Evolutionary conservation across 2,329 filamentous ascomycete species (phyloP).

Genomic region (Verticillium klebahnii): DNA sequence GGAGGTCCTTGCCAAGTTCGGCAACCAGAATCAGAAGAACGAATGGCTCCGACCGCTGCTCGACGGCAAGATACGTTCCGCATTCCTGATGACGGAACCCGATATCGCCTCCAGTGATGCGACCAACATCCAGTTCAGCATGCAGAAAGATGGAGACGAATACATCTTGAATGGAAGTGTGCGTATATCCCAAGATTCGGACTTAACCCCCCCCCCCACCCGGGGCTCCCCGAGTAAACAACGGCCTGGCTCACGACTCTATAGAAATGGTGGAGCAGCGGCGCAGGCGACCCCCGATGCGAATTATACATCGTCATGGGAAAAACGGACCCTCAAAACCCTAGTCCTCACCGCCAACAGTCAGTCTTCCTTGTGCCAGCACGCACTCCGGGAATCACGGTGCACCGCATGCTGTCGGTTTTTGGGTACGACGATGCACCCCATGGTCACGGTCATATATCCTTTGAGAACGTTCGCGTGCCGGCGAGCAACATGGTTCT

Average conservation of each 20-base stretch:
- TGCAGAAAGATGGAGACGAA: constrained; percentile 76
- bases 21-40: constrained; percentile 77
- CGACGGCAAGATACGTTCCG: constrained; percentile 79
- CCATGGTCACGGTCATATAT: constrained; percentile 91
- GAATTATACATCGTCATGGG: constrained; percentile 95
- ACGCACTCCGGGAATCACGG: constrained; percentile 76
- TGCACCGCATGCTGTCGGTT: constrained; percentile 88
- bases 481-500: constrained; percentile 81
- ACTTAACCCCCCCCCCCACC: too few relatives aligned
- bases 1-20: constrained; percentile 91
- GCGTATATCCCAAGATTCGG: constrained; percentile 20
- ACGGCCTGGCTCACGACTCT: not conserved
- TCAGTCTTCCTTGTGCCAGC: constrained; percentile 88
- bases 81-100: constrained; percentile 92
- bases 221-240: accelerated
- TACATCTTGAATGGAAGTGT: constrained; percentile 87
- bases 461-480: constrained; percentile 85
- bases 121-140: constrained; percentile 83
- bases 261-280: constrained; percentile 98
- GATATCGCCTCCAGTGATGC: constrained; percentile 86
- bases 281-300: constrained; percentile 89
- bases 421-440: constrained; percentile 98
- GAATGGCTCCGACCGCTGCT: constrained; percentile 78
- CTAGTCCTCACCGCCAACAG: constrained; percentile 80
- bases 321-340: constrained; percentile 74